These are phyloP conservation scores for Tremellales sp. DNA, from an alignment of 1,284 basidiomycete genomes.

Conservation along the genomic window DNA sequence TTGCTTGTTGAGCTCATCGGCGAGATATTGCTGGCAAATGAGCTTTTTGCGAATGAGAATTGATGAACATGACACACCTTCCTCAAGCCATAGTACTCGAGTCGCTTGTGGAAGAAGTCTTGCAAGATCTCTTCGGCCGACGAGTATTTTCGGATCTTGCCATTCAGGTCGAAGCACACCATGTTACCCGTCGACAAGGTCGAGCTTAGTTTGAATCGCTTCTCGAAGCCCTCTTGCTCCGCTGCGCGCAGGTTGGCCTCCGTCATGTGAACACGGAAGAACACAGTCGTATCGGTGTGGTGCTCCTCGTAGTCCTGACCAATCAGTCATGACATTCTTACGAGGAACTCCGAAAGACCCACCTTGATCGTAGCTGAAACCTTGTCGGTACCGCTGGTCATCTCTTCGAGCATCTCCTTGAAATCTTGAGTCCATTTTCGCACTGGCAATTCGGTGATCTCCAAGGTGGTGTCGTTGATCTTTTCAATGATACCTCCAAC, in stretches of 20 bases:
- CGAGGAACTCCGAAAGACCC: too few relatives aligned
- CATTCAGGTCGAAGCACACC: slow-evolving; percentile 96
- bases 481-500: slow-evolving; percentile 72
- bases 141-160: slow-evolving; percentile 92
- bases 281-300: slow-evolving; percentile 87
- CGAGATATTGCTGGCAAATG: slow-evolving; percentile 67
- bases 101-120: slow-evolving; percentile 86
- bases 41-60: background rate
- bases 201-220: slow-evolving; percentile 84
- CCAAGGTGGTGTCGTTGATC: slow-evolving; percentile 79
- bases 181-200: slow-evolving; percentile 91
- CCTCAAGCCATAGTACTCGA: slow-evolving; percentile 89
- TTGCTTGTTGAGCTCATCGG: slow-evolving; percentile 74
- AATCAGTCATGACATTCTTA: background rate
- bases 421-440: slow-evolving; percentile 92
- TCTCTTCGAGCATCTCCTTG: slow-evolving; percentile 82
- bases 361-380: slow-evolving; percentile 56
- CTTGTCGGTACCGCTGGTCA: slow-evolving; percentile 59
- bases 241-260: slow-evolving; percentile 80
- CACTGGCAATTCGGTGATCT: slow-evolving; percentile 94
- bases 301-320: slow-evolving; percentile 92
- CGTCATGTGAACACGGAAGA: slow-evolving; percentile 81
- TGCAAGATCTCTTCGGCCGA: slow-evolving; percentile 87
- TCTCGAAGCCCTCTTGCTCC: slow-evolving; percentile 79
- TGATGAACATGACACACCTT: slow-evolving; percentile 59